Conservation (phyloP, 2,329 filamentous ascomycete species). For the Alternaria consortialis region DNA sequence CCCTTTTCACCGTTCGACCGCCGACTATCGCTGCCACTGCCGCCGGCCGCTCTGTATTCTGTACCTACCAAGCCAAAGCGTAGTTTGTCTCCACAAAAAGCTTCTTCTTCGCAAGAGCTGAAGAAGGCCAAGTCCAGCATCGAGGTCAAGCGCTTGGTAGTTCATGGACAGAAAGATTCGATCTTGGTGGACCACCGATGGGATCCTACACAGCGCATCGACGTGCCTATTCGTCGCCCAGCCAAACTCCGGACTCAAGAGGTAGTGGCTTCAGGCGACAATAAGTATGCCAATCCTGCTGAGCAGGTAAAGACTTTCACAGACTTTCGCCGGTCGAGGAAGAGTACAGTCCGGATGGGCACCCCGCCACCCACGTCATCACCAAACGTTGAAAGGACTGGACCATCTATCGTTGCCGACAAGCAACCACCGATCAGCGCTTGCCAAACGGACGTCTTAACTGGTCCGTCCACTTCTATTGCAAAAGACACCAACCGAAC, state of each 20-base stretch:
- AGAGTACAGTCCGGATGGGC: neutral
- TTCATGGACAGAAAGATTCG: slow-evolving; percentile 23
- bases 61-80: slow-evolving; percentile 26
- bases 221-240: neutral
- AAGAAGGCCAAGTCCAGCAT: neutral
- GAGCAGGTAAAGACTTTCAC: neutral
- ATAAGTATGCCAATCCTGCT: neutral
- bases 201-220: slow-evolving; percentile 19
- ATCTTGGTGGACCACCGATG: slow-evolving; percentile 34
- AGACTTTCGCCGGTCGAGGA: neutral
- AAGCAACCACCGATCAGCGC: neutral
- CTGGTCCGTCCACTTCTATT: neutral
- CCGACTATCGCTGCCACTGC: slow-evolving; percentile 15
- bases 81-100: slow-evolving; percentile 13
- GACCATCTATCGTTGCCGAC: neutral
- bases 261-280: neutral
- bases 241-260: neutral
- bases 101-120: neutral
- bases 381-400: neutral
- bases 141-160: slow-evolving; percentile 25
- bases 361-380: neutral
- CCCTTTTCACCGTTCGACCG: neutral
- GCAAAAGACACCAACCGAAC: neutral
- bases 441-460: neutral
- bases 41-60: slow-evolving; percentile 32